Evolutionary conservation across 2,329 filamentous ascomycete species (phyloP).

Genomic region (Monilinia fructigena): DNA sequence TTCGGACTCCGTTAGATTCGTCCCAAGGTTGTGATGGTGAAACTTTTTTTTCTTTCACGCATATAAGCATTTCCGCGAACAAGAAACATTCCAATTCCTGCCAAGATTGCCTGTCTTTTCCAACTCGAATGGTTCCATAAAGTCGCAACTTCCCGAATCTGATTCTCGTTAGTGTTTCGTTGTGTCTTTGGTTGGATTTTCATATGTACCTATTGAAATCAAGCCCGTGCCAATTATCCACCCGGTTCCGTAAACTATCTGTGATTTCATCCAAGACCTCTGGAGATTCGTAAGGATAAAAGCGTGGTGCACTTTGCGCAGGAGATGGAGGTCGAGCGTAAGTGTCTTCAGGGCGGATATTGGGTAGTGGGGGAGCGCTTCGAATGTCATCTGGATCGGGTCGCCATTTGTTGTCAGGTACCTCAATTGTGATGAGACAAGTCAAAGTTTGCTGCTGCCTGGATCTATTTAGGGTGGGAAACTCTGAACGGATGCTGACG

Average conservation of each 20-base stretch:
- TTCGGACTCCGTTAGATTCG: conserved; percentile 56
- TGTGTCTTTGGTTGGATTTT: neutral
- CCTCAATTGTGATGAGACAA: conserved; percentile 90
- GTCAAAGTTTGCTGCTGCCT: conserved; percentile 93
- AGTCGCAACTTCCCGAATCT: conserved; percentile 90
- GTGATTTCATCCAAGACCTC: conserved; percentile 82
- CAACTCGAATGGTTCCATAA: conserved; percentile 86
- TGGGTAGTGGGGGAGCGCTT: conserved; percentile 47
- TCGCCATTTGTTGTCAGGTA: conserved; percentile 87
- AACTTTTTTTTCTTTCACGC: conserved; percentile 93
- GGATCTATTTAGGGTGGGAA: conserved; percentile 87
- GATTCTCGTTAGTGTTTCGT: conserved; percentile 36
- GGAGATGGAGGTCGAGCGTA: conserved; percentile 61
- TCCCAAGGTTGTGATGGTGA: conserved; percentile 63
- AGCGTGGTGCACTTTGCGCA: conserved; percentile 49
- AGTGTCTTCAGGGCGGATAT: conserved; percentile 51
- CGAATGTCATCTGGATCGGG: conserved; percentile 79
- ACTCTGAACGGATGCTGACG: conserved; percentile 95
- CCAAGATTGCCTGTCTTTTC: conserved; percentile 95
- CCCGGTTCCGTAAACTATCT: conserved; percentile 77
- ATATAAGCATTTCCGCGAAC: conserved; percentile 98
- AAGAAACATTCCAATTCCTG: conserved; percentile 97
- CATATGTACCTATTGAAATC: conserved; percentile 72
- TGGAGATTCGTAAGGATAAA: conserved; percentile 70
- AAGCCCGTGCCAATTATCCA: conserved; percentile 97